Evolutionary conservation across 306 rosid genomes (phyloP).

Genomic region (Citrullus amarus): DNA sequence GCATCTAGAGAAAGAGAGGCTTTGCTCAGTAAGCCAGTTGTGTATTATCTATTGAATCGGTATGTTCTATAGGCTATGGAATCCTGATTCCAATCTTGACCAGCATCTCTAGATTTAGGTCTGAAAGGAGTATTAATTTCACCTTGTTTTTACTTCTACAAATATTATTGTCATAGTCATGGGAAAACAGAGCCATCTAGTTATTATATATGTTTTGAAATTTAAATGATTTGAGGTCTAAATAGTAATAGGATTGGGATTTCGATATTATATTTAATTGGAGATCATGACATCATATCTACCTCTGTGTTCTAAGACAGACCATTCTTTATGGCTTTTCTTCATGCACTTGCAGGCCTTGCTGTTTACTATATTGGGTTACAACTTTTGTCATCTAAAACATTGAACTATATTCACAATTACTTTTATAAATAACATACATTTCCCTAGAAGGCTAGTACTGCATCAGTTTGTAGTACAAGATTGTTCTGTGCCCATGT

Average conservation of each 20-base stretch:
- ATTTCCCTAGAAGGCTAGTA: not conserved
- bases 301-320: not conserved
- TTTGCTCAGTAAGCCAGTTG: conserved; percentile 77
- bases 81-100: not conserved
- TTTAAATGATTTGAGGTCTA: not conserved
- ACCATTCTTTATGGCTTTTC: not conserved
- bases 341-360: not conserved
- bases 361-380: not conserved
- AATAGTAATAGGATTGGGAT: not conserved
- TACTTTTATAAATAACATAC: not conserved
- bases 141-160: not conserved
- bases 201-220: not conserved
- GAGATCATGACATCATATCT: not conserved
- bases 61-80: conserved; percentile 14
- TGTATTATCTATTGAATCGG: conserved; percentile 83
- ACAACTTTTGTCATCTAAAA: not conserved
- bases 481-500: not conserved
- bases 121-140: not conserved
- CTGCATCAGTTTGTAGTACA: not conserved
- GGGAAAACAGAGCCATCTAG: not conserved
- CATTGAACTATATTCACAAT: not conserved
- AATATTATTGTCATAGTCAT: not conserved
- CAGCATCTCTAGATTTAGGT: not conserved
- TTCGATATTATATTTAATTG: not conserved
- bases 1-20: conserved; percentile 86